Evolutionary conservation across 1,284 basidiomycete species (phyloP), one percentile per base, ranked within the genome.

Genomic region (Tremellales sp.): DNA sequence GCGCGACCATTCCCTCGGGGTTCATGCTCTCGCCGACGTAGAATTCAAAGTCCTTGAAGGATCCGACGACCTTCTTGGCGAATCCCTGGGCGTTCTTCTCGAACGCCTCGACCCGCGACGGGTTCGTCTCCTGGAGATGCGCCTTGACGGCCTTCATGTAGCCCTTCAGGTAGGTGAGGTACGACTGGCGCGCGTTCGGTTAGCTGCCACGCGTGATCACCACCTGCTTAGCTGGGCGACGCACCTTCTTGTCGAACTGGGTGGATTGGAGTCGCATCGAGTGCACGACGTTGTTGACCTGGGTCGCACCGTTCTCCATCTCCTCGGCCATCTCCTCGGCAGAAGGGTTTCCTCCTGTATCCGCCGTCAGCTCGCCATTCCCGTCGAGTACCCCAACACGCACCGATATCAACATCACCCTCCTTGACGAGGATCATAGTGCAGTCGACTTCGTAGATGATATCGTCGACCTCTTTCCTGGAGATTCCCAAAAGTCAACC

Each of bases 391-490:
- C 24, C 2, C 21, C 9, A n/a, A 3, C 34, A 74, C 80, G 60
- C 50, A 84, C 94, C 94, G 66, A 97, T 98, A 74, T 99, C 84
- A 57, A 98, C 76, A 61, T 93, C 85, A 47, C 89, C 91, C 18
- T 80, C 76, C 73, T 88, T 89, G 61, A 95, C 68, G 47, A 76
- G 77, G 65, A 95, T 83, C 75, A 81, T 71, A 51, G 76, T 54
- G 70, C 89, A 93, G 72, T 98, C 82, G 45, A 97, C 89, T 77
- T 98, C 94, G 65, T 79, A 93, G 55, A 86, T 88, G 61, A 92
- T 80, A 68, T 84, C 84, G 59, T 92, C 89, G 61, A 95, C 70
- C 48, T 73, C 49, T 77, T 91, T 92, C 66, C 89, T 93, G 71
- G 33, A 60, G n/a, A 21, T 28, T 27, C 19, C 22, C 31, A 44